Evolutionary conservation across 768 basidiomycete species (phyloP).

Genomic region (Rhizopogon vesiculosus): DNA sequence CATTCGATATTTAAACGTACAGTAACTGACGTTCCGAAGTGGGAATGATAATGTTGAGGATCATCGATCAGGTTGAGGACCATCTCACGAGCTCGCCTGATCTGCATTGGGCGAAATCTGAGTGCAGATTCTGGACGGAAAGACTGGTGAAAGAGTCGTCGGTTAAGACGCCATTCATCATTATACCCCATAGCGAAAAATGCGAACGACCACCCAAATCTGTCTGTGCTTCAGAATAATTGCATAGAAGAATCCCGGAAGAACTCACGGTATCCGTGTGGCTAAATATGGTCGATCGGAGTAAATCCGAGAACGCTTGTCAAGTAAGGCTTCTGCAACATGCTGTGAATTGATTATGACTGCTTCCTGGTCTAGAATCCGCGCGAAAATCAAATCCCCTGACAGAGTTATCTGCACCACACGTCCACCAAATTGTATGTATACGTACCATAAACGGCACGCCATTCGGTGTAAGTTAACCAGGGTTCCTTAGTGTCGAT

Average conservation of each 20-base stretch:
- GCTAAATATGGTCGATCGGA: slow-evolving; percentile 41
- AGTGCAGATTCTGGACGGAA: slow-evolving; percentile 28
- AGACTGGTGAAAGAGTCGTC: slow-evolving; percentile 32
- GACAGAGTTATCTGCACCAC: background rate
- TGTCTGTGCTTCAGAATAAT: background rate
- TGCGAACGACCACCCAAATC: slow-evolving; percentile 1
- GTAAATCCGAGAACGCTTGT: slow-evolving; percentile 32
- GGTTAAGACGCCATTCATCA: slow-evolving; percentile 19
- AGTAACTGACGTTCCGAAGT: slow-evolving; percentile 8
- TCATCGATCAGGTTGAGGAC: slow-evolving; percentile 19
- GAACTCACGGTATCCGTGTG: slow-evolving; percentile 18
- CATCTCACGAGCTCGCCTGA: slow-evolving; percentile 18
- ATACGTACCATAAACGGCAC: slow-evolving; percentile 19
- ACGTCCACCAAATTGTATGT: background rate
- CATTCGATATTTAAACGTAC: background rate
- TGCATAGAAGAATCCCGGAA: background rate
- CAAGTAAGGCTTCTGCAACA: slow-evolving; percentile 28
- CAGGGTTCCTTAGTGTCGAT: slow-evolving; percentile 24
- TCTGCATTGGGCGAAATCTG: slow-evolving; percentile 20
- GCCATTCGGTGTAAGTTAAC: slow-evolving; percentile 28
- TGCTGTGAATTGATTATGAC: slow-evolving; percentile 30
- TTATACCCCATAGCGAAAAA: background rate
- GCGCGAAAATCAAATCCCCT: slow-evolving; percentile 27
- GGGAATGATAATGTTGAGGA: slow-evolving; percentile 24
- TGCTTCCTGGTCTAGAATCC: slow-evolving; percentile 21